Base-by-base conservation (phyloP, 257 asterid species). In the Solanum sparsipilum region DNA sequence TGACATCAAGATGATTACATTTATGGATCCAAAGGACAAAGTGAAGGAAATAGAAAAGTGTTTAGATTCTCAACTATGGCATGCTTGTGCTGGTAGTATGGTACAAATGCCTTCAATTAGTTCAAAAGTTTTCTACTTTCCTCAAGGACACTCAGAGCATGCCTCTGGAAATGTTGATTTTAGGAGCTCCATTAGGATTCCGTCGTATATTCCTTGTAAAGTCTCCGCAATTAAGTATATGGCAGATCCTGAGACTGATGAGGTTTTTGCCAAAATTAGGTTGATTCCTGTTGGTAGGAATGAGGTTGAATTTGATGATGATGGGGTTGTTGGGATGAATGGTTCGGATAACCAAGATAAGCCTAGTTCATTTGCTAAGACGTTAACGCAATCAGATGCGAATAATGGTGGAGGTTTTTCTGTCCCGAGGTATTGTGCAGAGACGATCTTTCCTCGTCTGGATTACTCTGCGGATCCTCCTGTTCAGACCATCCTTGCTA, bases 61-160 rank as follows among this genome's bases (percentile, higher is more conserved):
- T 83, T 90, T 97, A 90, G 99, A 95, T 91, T 93, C 98, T 87
- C 99, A 93, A 89, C 71, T 97, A n/a, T 97, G 99, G 98, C 98
- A 96, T 89, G 99, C 98, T 71, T 97, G 99, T 92, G 99, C 98
- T 44, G 99, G 99, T 35, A 92, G 95, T 89, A 95, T 96, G 98
- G 98, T 95, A 85, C 98, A 96, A 90, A 96, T 96, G 96, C 98
- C 96, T 0, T 68, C 90, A 6, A 84, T 91, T 25, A 93, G 94
- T 89, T 92, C 99, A 2, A 90, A 90, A 81, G 98, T 97, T 7
- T 94, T 88, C 79, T 97, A 97, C 92, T 97, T 97, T 89, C 98
- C 99, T n/a, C 99, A 95, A 78, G 99, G 99, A 5, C 99, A 97
- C 68, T 91, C 95, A 0, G 99, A 97, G 90, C 99, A 97, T 72